Evolutionary conservation across 331 rosid genomes (phyloP).

Genomic region (Rhamnella rubrinervis): DNA sequence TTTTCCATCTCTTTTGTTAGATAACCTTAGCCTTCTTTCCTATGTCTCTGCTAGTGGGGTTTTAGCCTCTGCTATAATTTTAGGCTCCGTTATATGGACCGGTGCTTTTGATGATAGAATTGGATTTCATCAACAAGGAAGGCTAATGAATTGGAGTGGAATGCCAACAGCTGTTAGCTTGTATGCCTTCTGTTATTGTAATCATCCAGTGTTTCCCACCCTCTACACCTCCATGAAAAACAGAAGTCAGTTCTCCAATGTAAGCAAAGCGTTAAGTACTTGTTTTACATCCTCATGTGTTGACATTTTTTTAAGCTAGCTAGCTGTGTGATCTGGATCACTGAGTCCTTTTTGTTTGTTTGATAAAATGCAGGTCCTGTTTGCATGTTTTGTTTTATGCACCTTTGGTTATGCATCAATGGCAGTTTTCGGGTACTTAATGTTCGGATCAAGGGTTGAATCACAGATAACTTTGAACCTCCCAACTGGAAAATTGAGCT

Average conservation of each 20-base stretch:
- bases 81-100: slow-evolving; percentile 12
- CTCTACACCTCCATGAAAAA: slow-evolving; percentile 19
- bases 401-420: slow-evolving; percentile 14
- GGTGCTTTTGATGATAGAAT: slow-evolving; percentile 14
- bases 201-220: slow-evolving; percentile 20
- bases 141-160: slow-evolving; percentile 10
- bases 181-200: slow-evolving; percentile 16
- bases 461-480: slow-evolving; percentile 23
- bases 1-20: slow-evolving; percentile 19
- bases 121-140: slow-evolving; percentile 11
- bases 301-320: neutral
- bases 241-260: slow-evolving; percentile 6
- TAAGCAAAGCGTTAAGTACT: neutral
- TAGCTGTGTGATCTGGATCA: neutral
- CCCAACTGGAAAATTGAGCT: slow-evolving; percentile 16
- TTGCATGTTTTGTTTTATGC: slow-evolving; percentile 3
- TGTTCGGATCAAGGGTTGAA: slow-evolving; percentile 14
- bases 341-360: neutral
- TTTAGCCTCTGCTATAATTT: slow-evolving; percentile 3
- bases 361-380: slow-evolving; percentile 12
- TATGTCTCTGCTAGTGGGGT: slow-evolving; percentile 13
- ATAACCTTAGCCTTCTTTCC: slow-evolving; percentile 20
- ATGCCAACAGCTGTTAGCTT: slow-evolving; percentile 19
- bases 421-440: slow-evolving; percentile 19
- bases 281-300: neutral